Evolutionary conservation across 306 rosid genomes (phyloP), one percentile per base, ranked within the genome.

Genomic region (Abrus precatorius): DNA sequence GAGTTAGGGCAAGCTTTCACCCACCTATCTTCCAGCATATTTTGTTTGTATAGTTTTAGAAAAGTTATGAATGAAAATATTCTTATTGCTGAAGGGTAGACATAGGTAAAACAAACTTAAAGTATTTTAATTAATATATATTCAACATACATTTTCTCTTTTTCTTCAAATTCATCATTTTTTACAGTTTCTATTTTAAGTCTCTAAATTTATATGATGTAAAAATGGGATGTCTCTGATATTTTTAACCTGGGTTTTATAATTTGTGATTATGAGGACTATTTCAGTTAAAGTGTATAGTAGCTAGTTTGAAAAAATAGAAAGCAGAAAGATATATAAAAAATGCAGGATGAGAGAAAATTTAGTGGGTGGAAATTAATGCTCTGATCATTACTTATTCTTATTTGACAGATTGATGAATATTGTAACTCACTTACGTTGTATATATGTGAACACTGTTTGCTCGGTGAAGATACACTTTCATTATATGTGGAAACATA

Each of bases 11-110:
- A 61, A 47, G 4, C 0, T n/a, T 62, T 75, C 34, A 47, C 1
- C 50, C 61, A 9, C 78, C 62, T 33, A 8, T 27, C n/a, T 12
- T 61, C 50, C 50, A 33, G 0, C 34, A 36, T 76, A 20, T 34
- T 13, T 41, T 14, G 29, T 62, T 63, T 76, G n/a, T 49, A 63
- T 47, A 49, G 13, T 76, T 76, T 63, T 34, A 9, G 63, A 40
- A 62, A 76, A 30, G 45, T 65, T 38, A 36, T 14, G 30, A 28
- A 0, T 7, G 6, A 12, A 34, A 63, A 63, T 62, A 27, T 62
- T 62, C 28, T 34, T 34, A 13, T 13, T 62, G 4, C 29, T 11
- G 28, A 7, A 34, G 12, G 69, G 20, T 33, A 32, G 29, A 62
- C 67, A 9, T 12, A 28, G 61, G 13, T 57, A 57, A 57, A 36